Base-by-base conservation (phyloP, 768 basidiomycete genomes). In the Leccinum rimulosum region DNA sequence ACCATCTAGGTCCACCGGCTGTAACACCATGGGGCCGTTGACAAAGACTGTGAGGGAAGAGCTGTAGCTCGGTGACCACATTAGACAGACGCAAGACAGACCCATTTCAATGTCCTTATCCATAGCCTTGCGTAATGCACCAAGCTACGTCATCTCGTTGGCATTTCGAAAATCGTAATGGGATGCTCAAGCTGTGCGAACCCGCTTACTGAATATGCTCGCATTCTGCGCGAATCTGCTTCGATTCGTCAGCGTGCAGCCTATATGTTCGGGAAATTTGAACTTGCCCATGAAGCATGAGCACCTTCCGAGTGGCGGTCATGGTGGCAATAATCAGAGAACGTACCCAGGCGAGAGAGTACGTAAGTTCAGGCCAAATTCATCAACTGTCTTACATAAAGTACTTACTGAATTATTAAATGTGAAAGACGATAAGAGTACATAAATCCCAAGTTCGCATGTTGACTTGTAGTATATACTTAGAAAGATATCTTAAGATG, bases 211-310 rank as follows among this genome's bases (percentile, higher is more conserved):
- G 70, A 90, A 87, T 57, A 89, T 81, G 28, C 60, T 75, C 8
- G 81, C 87, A 64, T 88, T 92, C 71, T 91, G 89, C 10, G 87
- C 80, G 65, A 84, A 87, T n/a, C 89, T 89, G 60, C 25, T 25
- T 51, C 45, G 47, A 50, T 50, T 58, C 25, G 51, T 61, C 53
- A 63, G 52, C 25, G 19, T n/a, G 47, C 45, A 3, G 15, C 28
- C 5, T 36, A 7, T 17, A 22, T 30, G 3, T 27, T 27, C 4
- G 4, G 27, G 54, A 10, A 31, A 45, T 31, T 1, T 17, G 10
- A 19, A 69, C 77, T 54, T 64, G 68, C 79, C 80, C 81, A 61
- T 81, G 80, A 17, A 81, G 64, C 74, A 81, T 78, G 14, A 81
- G 64, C n/a, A 80, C 68, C 61, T 75, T 78, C 31, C 72, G 69